Evolutionary conservation across 352 stramenopile genomes (phyloP).

Genomic region (Phytophthora hybrid): DNA sequence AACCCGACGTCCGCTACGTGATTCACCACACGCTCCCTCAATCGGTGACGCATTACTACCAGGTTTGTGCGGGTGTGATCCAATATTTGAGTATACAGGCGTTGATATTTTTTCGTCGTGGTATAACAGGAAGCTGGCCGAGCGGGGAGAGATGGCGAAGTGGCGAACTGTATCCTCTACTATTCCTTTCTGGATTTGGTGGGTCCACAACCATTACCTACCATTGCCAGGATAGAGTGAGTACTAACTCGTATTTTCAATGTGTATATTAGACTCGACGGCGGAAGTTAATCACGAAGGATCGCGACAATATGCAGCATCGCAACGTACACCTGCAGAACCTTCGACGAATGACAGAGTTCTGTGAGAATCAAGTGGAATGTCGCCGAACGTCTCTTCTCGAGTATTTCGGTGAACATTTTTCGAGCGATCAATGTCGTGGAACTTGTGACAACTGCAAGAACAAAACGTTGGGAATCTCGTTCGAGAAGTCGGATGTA

Average conservation of each 20-base stretch:
- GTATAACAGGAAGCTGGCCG: conserved; percentile 75
- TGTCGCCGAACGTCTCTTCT: conserved; percentile 83
- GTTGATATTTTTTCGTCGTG: neutral
- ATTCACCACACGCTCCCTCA: conserved; percentile 91
- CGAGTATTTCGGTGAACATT: conserved; percentile 92
- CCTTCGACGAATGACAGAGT: conserved; percentile 85
- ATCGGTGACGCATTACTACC: conserved; percentile 92
- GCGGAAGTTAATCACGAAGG: conserved; percentile 83
- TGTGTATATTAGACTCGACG: conserved; percentile 54
- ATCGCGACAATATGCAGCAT: conserved; percentile 81
- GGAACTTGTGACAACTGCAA: conserved; percentile 91
- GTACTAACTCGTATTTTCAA: neutral
- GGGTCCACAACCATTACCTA: conserved; percentile 8
- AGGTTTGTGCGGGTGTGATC: conserved; percentile 50
- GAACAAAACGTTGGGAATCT: conserved; percentile 68
- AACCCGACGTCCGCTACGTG: conserved; percentile 90
- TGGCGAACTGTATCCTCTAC: conserved; percentile 88
- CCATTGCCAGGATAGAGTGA: neutral
- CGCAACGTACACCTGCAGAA: conserved; percentile 86
- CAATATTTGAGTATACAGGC: neutral
- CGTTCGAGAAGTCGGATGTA: conserved; percentile 81
- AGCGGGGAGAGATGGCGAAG: conserved; percentile 83
- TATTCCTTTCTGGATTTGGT: conserved; percentile 89
- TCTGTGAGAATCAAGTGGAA: conserved; percentile 91
- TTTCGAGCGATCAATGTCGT: conserved; percentile 73